phyloP scores from a whole-genome alignment of 2,329 filamentous ascomycete genomes.

The Microcyclospora tardicrescens region DNA sequence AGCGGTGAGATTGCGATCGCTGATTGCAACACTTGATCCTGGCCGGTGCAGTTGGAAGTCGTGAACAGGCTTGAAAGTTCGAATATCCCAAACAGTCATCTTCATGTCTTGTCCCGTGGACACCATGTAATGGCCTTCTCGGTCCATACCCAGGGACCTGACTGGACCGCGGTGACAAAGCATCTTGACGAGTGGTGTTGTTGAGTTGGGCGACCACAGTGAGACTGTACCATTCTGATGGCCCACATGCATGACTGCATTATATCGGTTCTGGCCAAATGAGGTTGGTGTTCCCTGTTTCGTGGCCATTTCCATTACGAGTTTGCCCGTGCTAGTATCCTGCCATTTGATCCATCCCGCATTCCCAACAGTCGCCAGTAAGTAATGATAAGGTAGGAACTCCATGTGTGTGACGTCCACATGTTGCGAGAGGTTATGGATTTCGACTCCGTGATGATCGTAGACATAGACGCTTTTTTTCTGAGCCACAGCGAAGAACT shows the following conservation, averaged over 20 bases:
- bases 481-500: constrained; percentile 88
- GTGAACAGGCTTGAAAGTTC: constrained; percentile 86
- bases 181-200: constrained; percentile 78
- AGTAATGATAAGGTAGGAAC: constrained; percentile 91
- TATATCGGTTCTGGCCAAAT: constrained; percentile 78
- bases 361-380: constrained; percentile 73
- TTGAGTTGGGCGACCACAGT: constrained; percentile 87
- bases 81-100: constrained; percentile 93
- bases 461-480: constrained; percentile 98
- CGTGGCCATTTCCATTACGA: constrained; percentile 75
- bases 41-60: constrained; percentile 76
- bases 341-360: constrained; percentile 84
- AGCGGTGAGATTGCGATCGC: constrained; percentile 74
- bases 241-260: constrained; percentile 81
- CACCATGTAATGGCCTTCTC: constrained; percentile 91
- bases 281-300: constrained; percentile 72
- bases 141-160: constrained; percentile 69
- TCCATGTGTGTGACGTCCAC: constrained; percentile 87
- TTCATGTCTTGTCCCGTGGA: constrained; percentile 78
- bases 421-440: constrained; percentile 84
- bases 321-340: constrained; percentile 83
- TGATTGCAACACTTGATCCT: constrained; percentile 73
- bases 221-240: constrained; percentile 93
- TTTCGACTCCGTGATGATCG: constrained; percentile 75
- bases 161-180: constrained; percentile 84